These are phyloP conservation scores for Rhexocercosporidium sp. DNA, from an alignment of 2,329 filamentous ascomycete species.

Conservation along the genomic window DNA sequence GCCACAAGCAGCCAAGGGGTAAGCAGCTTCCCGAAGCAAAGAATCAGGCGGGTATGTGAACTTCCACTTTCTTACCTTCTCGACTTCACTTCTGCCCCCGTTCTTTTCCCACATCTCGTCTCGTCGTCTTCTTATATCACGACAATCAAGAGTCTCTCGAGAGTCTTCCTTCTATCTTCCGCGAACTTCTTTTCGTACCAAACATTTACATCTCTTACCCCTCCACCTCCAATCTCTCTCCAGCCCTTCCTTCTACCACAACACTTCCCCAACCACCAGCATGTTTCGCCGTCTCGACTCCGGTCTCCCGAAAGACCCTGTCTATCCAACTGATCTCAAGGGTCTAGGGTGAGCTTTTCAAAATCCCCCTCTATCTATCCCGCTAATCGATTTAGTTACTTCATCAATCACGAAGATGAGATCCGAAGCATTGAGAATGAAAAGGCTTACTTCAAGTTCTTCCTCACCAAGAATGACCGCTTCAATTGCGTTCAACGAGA, in stretches of 20 bases:
- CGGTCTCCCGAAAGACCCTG: conserved; percentile 72
- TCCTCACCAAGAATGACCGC: conserved; percentile 73
- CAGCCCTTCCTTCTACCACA: background rate
- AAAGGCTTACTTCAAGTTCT: conserved; percentile 75
- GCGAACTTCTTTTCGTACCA: no score
- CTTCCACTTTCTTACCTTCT: background rate
- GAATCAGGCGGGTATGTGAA: background rate
- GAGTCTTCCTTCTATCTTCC: background rate
- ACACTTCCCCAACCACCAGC: conserved; percentile 9
- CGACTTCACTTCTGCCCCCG: background rate
- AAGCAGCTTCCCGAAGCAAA: conserved; percentile 4
- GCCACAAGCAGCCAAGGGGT: background rate
- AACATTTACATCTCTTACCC: background rate
- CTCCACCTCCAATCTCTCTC: background rate
- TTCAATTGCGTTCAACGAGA: conserved; percentile 78
- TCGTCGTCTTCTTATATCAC: background rate
- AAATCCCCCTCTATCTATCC: background rate
- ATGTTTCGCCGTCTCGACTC: conserved; percentile 80
- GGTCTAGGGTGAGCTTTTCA: conserved; percentile 69
- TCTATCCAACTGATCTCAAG: conserved; percentile 68
- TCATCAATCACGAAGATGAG: conserved; percentile 76
- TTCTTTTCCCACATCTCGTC: background rate
- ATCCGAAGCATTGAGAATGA: conserved; percentile 73
- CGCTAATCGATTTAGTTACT: conserved; percentile 62
- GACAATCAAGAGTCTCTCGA: background rate